Conservation (phyloP, 345 rosid species). For the Gynandropsis gynandra region DNA sequence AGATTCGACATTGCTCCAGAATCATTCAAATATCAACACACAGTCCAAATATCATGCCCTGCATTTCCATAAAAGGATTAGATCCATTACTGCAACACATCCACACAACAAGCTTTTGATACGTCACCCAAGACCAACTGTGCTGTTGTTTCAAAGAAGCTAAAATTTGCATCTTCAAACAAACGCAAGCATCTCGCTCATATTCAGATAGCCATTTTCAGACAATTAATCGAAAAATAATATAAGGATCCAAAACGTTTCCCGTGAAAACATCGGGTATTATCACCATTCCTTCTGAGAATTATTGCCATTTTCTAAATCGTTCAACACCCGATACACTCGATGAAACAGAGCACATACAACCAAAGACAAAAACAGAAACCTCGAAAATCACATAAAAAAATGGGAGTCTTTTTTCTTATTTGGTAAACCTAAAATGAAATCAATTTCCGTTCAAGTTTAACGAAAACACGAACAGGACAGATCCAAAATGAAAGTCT, state of each 20-base stretch:
- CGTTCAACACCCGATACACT: neutral
- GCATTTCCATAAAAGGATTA: conserved; percentile 16
- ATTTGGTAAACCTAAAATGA: too few relatives aligned
- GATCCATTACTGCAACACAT: conserved; percentile 5
- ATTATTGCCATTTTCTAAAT: neutral
- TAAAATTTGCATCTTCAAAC: conserved; percentile 3
- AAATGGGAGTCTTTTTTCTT: too few relatives aligned
- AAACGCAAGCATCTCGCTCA: neutral
- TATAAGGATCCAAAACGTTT: neutral
- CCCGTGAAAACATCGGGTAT: neutral
- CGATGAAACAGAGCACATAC: conserved; percentile 8
- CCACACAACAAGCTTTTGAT: neutral
- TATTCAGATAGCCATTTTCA: neutral
- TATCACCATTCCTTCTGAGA: neutral
- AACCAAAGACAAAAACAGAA: neutral
- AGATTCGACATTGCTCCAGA: conserved; percentile 33
- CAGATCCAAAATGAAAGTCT: conserved; percentile 16
- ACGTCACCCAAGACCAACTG: conserved; percentile 15
- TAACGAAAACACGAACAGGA: conserved; percentile 1
- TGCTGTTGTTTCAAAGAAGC: neutral
- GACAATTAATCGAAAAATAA: neutral
- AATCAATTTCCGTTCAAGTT: conserved; percentile 3
- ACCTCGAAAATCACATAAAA: neutral
- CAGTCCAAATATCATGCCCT: conserved; percentile 19
- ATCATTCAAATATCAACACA: conserved; percentile 13